Base-by-base conservation (phyloP, 441 rosid genomes). In the Daphne laureola region DNA sequence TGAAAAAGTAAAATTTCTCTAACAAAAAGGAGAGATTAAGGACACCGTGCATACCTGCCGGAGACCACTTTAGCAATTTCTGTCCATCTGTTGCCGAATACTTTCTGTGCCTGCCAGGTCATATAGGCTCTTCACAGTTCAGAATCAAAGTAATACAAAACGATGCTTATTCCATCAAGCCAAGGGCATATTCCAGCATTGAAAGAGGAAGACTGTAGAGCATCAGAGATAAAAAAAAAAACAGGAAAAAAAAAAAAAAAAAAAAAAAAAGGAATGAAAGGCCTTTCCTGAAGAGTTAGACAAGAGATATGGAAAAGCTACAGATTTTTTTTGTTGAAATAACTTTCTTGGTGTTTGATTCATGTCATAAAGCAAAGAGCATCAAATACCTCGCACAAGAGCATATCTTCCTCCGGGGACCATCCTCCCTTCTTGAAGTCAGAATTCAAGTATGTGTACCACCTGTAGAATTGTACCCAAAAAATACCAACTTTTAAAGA, bases 341-440 rank as follows among this genome's bases (percentile, higher is more conserved):
- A 47, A 45, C 58, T 21, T 54, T 38, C 26, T 47, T 47, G 2
- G 8, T n/a, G 26, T 12, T 8, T 17, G 12, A 47, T 47, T 25
- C 18, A 12, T 17, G 23, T 47, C 3, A 17, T 25, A 47, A 73
- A 53, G 21, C 42, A 55, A 58, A 42, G 48, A 55, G 4, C 44
- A 59, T 40, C 57, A 48, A 49, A 54, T 71, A 31, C 98, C 98
- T 93, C 98, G 51, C 98, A 93, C 59, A 93, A 73, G 14, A 93
- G 87, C 73, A 89, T 59, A 65, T 93, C 98, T 82, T 93, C 98
- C 67, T 89, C 97, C n/a, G 95, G 97, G 42, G 98, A 83, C 98
- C 98, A 93, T 49, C 96, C 98, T 9, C 98, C 98, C 66, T 91
- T 93, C 80, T 89, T 93, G 87, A 93, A 93, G 73, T 93, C 97